Base-by-base conservation (phyloP, 2,329 filamentous ascomycete genomes). In the Apiospora saccharicola region DNA sequence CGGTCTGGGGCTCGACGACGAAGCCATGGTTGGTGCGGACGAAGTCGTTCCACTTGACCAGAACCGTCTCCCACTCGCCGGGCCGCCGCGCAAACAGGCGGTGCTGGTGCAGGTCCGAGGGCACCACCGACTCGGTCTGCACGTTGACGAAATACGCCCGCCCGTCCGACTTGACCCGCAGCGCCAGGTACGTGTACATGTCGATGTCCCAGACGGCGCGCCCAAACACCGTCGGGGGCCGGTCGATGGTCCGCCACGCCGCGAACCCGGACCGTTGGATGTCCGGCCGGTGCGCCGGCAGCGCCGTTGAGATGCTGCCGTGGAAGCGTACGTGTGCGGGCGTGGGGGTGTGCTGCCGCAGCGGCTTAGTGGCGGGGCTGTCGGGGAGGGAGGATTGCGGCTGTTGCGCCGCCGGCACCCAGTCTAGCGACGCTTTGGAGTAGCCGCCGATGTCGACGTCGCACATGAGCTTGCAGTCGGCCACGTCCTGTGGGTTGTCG, bases 101-200 rank as follows among this genome's bases (percentile, higher is more conserved):
- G 82, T 99, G 96, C 81, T 99, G 96, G 82, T 98, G 96, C 75
- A 99, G 87, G 81, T 99, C 96, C n/a, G 95, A 96, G 14, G 94
- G 93, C 68, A 98, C 94, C 71, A 99, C 92, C 1, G 93, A 94
- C 80, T 99, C 96, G 3, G 95, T 98, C 85, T 98, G 96, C 22
- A 99, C 86, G 82, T 99, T 99, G 78, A 99, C 90, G 72, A 98
- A 94, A 85, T 98, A 99, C 78, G 94, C 93, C 73, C 96, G 88
- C 22, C 95, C 95, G 80, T 98, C 96, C 3, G 94, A 96, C 81
- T 95, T 96, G 77, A 99, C 88, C 19, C 95, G 92, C 79, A 99
- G 83, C 0, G 94, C 96, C 13, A 99, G 91, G 82, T 95, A 98
- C 16, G 89, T 85, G 83, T 97, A 98, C 3, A 93, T 91, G 78